Conservation (phyloP, 306 rosid species). For the Astragalus glycyphyllos region DNA sequence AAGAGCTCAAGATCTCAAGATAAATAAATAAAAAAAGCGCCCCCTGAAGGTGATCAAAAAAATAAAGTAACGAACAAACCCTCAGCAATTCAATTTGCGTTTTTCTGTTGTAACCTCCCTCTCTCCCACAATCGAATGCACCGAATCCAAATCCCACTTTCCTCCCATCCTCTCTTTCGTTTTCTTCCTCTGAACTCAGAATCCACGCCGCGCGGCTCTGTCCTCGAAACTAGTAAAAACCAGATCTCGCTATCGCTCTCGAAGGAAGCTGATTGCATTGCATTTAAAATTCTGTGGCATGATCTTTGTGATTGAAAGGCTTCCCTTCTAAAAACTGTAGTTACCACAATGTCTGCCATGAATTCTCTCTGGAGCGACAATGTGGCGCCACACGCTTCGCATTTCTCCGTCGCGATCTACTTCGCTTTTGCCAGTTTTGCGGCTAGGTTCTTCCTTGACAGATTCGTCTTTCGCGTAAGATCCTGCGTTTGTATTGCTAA, state of each 20-base stretch:
- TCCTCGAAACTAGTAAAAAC: conserved; percentile 33
- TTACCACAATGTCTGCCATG: conserved; percentile 40
- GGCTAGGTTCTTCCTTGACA: conserved; percentile 72
- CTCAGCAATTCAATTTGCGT: background rate
- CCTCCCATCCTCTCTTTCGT: conserved; percentile 20
- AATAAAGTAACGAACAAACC: conserved; percentile 12
- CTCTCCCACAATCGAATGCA: too few relatives aligned
- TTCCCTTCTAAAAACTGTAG: conserved; percentile 35
- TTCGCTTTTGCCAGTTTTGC: conserved; percentile 59
- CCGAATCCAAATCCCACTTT: too few relatives aligned
- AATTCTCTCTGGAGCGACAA: conserved; percentile 59
- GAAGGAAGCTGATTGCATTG: conserved; percentile 19
- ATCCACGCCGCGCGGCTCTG: background rate
- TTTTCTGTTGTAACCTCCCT: conserved; percentile 35
- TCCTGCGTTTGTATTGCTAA: conserved; percentile 7
- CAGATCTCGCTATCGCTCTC: conserved; percentile 39
- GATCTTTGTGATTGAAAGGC: conserved; percentile 18
- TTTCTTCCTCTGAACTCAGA: conserved; percentile 8
- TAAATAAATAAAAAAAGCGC: conserved; percentile 9
- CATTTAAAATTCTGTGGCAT: conserved; percentile 18
- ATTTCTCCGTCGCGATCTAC: conserved; percentile 68
- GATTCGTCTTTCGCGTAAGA: conserved; percentile 78
- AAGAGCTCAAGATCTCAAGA: conserved; percentile 1
- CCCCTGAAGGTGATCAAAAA: background rate
- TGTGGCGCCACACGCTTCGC: conserved; percentile 53